Evolutionary conservation across 805 yeast genomes (phyloP), one percentile per base, ranked within the genome.

Genomic region (Sungouiozyma intestinalis): DNA sequence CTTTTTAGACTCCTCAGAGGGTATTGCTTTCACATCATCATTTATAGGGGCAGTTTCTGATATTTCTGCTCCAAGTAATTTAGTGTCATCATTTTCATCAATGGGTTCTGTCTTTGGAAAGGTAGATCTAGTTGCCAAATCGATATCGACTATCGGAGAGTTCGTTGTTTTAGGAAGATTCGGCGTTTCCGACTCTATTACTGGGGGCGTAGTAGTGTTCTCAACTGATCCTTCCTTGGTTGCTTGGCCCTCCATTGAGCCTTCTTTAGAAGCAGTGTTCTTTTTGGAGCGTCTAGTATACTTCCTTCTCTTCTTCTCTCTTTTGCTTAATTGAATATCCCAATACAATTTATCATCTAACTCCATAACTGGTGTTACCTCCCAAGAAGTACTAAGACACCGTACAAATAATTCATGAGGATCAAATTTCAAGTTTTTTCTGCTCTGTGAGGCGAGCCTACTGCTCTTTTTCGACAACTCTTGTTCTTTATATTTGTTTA

Each of bases 401-500:
- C 49, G 40, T 13, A 56, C 16, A 3, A 62, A 47, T 4, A 48
- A 34, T 34, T 62, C 66, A 20, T 53, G 77, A 41, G 82, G 72
- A 2, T 67, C 67, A 50, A 92, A 62, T 52, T 75, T 77, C 35
- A 67, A 67, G 48, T 88, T 74, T 51, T 72, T 76, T 54, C 81
- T 81, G 45, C 77, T 69, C 59, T 84, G 76, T 45, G 83, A 64
- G 36, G 81, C 85, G 43, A 88, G 67, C 54, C 88, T 90, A 41
- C 73, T 74, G 58, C 81, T 79, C 57, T 85, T 86, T 53, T 85
- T 80, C 38, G 77, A 79, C 35, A 81, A 66, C 58, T 92, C 98
- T 55, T 85, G 90, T 52, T 88, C 94, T 52, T 81, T 76, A 56
- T 84, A 92, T 52, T 74, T 69, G 47, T 82, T 77, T 49, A 92